A percentile compares a stretch with the other conserved stretches of the same genome.
Evolutionary conservation across 176 grass and related monocot species (phyloP).

Genomic region (Panicum miliaceum): DNA sequence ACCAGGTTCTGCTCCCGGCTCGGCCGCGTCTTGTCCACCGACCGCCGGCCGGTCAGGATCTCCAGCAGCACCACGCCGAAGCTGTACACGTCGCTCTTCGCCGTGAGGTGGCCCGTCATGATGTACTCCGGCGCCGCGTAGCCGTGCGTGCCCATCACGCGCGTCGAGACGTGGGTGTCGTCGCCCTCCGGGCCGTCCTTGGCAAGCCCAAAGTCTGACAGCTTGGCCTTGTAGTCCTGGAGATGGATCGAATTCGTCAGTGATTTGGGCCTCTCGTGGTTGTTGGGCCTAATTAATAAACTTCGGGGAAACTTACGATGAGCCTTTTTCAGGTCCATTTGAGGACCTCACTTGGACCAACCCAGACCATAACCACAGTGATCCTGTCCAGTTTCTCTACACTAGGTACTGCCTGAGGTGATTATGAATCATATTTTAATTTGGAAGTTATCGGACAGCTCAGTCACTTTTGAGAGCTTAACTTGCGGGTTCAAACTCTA

Average conservation of each 20-base stretch:
- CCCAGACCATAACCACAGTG: neutral
- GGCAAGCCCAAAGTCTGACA: constrained; percentile 92
- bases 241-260: neutral
- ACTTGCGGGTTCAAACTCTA: too few species aligned
- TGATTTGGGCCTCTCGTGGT: neutral
- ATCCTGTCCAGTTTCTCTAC: neutral
- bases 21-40: constrained; percentile 77
- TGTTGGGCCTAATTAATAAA: neutral
- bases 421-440: neutral
- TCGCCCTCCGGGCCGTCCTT: constrained; percentile 90
- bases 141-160: constrained; percentile 89
- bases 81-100: constrained; percentile 89
- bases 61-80: constrained; percentile 87
- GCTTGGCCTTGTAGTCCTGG: constrained; percentile 83
- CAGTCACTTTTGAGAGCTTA: neutral
- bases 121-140: constrained; percentile 98
- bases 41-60: constrained; percentile 64
- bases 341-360: neutral
- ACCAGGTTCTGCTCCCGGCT: constrained; percentile 85
- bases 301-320: neutral
- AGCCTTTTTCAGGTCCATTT: neutral
- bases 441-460: neutral
- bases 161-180: constrained; percentile 86
- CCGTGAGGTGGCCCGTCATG: constrained; percentile 91
- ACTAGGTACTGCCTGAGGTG: neutral